Conservation (phyloP, 441 rosid species). For the Bocquillonia castaneifolia region DNA sequence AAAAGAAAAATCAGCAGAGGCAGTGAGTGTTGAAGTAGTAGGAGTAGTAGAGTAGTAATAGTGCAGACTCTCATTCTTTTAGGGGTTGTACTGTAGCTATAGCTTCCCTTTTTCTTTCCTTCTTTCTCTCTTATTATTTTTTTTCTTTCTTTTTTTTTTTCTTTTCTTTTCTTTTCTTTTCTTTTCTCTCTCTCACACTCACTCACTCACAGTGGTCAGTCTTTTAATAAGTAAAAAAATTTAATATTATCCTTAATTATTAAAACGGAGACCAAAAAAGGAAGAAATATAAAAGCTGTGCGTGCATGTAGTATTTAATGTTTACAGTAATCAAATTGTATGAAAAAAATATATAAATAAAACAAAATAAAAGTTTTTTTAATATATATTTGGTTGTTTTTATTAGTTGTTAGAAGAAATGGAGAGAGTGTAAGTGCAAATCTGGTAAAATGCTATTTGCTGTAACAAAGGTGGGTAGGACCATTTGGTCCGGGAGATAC, state of each 20-base stretch:
- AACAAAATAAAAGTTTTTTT: no score
- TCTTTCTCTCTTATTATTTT: neutral
- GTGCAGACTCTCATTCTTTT: slow-evolving; percentile 39
- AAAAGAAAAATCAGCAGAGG: neutral
- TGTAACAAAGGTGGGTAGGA: slow-evolving; percentile 11
- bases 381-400: no score
- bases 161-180: neutral
- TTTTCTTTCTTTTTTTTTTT: neutral
- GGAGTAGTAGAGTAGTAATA: slow-evolving; percentile 3
- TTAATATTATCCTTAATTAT: neutral
- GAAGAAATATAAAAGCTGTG: neutral
- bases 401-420: no score
- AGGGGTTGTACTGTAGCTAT: neutral
- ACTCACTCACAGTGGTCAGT: neutral
- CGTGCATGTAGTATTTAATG: neutral
- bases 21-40: neutral
- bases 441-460: slow-evolving; percentile 15
- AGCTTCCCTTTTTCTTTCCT: neutral
- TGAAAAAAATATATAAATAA: no score
- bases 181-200: neutral
- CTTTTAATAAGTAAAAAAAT: slow-evolving; percentile 15
- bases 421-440: neutral
- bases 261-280: neutral
- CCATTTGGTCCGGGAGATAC: neutral
- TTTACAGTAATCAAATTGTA: neutral